These are phyloP conservation scores for Serendipita vermifera DNA, from an alignment of 768 basidiomycete species.

Conservation along the genomic window DNA sequence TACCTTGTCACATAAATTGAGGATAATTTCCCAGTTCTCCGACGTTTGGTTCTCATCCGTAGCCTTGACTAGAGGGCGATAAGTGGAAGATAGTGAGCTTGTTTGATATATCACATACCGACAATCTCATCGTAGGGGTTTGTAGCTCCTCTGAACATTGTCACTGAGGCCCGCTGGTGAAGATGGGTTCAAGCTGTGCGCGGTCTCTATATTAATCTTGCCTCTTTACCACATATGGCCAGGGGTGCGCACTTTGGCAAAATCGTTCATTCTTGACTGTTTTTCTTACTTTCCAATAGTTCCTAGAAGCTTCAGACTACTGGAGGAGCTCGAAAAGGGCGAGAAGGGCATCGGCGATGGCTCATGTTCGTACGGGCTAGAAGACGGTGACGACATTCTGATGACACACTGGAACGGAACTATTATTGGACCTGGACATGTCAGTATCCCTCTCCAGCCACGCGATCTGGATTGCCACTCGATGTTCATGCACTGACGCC, in stretches of 20 bases:
- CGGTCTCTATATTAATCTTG: too few species aligned
- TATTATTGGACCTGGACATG: constrained; percentile 96
- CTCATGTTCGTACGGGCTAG: constrained; percentile 91
- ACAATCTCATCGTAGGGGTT: constrained; percentile 89
- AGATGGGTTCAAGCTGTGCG: neutral
- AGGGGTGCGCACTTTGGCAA: neutral
- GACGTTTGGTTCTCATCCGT: constrained; percentile 94
- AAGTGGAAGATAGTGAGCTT: too few species aligned
- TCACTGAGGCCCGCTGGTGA: constrained; percentile 11
- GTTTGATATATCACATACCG: constrained; percentile 38
- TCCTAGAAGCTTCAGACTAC: constrained; percentile 88
- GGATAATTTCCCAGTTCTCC: constrained; percentile 92
- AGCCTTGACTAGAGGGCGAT: constrained; percentile 53
- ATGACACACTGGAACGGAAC: constrained; percentile 99
- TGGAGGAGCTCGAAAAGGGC: constrained; percentile 98
- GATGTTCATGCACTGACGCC: constrained; percentile 1
- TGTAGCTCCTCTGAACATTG: constrained; percentile 58
- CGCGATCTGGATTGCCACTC: constrained; percentile 12
- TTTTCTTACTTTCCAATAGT: constrained; percentile 38
- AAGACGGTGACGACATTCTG: constrained; percentile 89
- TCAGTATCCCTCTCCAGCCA: constrained; percentile 29
- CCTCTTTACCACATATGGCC: neutral
- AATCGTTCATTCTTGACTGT: neutral
- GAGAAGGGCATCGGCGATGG: constrained; percentile 99
- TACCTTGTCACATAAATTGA: constrained; percentile 95